Base-by-base conservation (phyloP, 164 flowering plant genomes). In the Magnolia changhungtana region DNA sequence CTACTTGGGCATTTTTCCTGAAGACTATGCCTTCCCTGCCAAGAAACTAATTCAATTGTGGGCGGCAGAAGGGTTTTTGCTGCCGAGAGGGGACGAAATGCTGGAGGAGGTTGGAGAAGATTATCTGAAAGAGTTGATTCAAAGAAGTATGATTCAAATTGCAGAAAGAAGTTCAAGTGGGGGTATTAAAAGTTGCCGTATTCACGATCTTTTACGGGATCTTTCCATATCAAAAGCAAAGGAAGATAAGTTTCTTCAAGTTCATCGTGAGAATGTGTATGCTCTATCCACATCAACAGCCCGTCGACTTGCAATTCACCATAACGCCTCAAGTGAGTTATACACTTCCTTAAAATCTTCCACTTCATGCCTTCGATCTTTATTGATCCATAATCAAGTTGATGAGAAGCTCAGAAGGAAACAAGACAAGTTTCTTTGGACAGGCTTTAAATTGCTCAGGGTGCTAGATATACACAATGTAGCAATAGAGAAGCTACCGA, bases 31-130 rank as follows among this genome's bases (percentile, higher is more conserved):
- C 7, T 29, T 70, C 27, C 4, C 8, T 19, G 72, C 58, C 11
- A 50, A 45, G 18, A 49, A 70, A 1, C 20, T 70, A 27, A 19
- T 19, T 45, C 5, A n/a, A 9, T 3, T 45, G 23, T 70, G 72
- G 72, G 24, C 19, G 0, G 72, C 72, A 0, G 72, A 70, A 52
- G 72, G 72, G 45, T 49, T 70, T 49, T 21, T 70, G 18, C 13
- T n/a, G 2, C 13, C 7, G 21, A 45, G 27, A 21, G 55, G 72
- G 16, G 59, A 50, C 7, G 52, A 45, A 20, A 19, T 55, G n/a
- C 2, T 45, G 14, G 72, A 70, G 72, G 55, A 70, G 2, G 52
- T 49, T 18, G 72, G 21, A 37, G 72, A 70, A 37, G 72, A 70
- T 49, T 50, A 49, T 31, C 31, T 67, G 49, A 14, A 23, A 37